Evolutionary conservation across 148 eudicot species (phyloP), one percentile per base, ranked within the genome.

Genomic region (Cornus florida): DNA sequence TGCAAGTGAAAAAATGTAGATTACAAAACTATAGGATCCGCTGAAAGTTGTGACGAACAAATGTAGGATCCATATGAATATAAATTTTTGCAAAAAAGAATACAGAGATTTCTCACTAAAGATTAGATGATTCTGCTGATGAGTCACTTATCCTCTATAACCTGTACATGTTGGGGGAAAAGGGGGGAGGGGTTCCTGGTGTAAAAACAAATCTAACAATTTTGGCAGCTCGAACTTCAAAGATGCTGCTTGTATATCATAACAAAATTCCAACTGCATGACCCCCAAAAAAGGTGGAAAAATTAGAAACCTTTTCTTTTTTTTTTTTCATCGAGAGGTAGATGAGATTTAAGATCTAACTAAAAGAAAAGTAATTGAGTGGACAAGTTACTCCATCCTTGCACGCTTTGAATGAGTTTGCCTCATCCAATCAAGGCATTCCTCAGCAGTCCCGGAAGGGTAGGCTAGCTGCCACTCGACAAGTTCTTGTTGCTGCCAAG

Each of bases 401-500:
- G 89, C 90, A 33, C 97, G 97, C 77, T 95, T 95, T 9, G 92
- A 83, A 20, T 87, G 78, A n/a, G 87, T 59, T 83, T 90, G 84
- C 79, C 78, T 87, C 83, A 95, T 87, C 97, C 97, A 95, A 71
- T 95, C 97, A 16, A 88, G 79, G 90, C 97, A 95, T 74, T 89
- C 93, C 19, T 91, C 95, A 24, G 90, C 86, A 70, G 86, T 82
- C 71, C 85, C 97, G 23, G 82, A 75, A 70, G 98, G 97, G 72
- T 93, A 73, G 2, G 94, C 95, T 20, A 95, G 94, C 81, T 95
- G 98, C 98, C 98, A 95, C 53, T 93, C 88, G 38, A 93, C 86
- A 71, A 95, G 77, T 77, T 91, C 93, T 87, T 90, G 85, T 88
- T 86, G 90, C 98, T 95, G 90, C n/a, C 77, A 78, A 59, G 56